phyloP scores from a whole-genome alignment of 495 filamentous ascomycete genomes.

The Melanomma pulvis-pyrius region DNA sequence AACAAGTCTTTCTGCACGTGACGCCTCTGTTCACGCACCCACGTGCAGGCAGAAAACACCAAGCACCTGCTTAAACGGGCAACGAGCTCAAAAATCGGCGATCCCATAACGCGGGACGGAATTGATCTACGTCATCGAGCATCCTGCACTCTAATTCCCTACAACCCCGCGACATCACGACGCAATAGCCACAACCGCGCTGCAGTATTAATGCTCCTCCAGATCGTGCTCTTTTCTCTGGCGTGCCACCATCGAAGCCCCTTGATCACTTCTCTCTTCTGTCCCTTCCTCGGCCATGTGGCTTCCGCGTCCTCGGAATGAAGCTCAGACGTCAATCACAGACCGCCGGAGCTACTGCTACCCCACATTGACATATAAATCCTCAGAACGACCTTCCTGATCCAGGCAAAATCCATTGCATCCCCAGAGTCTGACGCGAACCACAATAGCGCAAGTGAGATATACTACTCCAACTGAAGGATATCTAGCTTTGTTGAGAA shows the following conservation, averaged over 20 bases:
- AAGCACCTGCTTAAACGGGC: conserved; percentile 16
- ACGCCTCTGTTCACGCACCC: conserved; percentile 5
- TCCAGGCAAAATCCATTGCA: neutral
- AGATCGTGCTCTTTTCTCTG: neutral
- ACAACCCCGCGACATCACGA: neutral
- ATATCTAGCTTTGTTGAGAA: conserved; percentile 16
- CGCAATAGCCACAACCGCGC: neutral
- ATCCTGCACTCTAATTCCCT: neutral
- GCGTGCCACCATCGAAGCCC: neutral
- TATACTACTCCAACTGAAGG: neutral
- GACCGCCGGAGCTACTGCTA: neutral
- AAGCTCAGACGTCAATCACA: neutral
- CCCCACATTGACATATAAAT: neutral
- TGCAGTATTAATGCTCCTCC: neutral
- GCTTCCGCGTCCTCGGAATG: neutral
- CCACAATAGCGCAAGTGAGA: neutral
- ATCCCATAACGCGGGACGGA: neutral
- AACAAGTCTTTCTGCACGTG: conserved; percentile 12
- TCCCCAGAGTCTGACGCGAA: neutral
- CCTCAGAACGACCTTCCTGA: conserved; percentile 2
- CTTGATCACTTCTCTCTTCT: neutral
- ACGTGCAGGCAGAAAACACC: neutral
- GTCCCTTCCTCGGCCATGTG: neutral
- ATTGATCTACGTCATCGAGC: neutral
- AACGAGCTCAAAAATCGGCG: conserved; percentile 15